These are phyloP conservation scores for Fusarium sp. DNA, from an alignment of 2,329 filamentous ascomycete species.

Conservation along the genomic window DNA sequence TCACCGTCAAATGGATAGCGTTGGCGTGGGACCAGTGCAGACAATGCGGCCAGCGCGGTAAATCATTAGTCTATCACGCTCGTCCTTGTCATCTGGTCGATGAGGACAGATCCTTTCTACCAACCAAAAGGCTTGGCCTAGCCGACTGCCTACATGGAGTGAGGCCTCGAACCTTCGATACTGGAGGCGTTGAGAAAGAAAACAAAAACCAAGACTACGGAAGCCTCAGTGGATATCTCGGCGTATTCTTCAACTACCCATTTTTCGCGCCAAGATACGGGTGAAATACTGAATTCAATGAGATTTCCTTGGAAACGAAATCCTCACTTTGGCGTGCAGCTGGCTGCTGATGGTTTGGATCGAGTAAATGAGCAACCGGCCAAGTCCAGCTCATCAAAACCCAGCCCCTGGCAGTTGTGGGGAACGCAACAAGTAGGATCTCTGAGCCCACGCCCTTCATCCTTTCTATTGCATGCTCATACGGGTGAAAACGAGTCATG, in stretches of 20 bases:
- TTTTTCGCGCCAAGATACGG: not conserved
- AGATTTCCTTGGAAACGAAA: not conserved
- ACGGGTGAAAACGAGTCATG: slow-evolving; percentile 32
- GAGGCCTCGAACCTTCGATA: not conserved
- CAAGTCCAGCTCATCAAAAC: slow-evolving; percentile 20
- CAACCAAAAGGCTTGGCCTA: slow-evolving; percentile 2
- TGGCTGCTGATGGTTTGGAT: slow-evolving; percentile 8
- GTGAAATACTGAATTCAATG: not conserved
- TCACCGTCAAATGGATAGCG: slow-evolving; percentile 14
- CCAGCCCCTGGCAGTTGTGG: slow-evolving; percentile 16
- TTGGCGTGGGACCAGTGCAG: slow-evolving; percentile 25
- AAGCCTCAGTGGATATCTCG: not conserved
- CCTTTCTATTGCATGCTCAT: slow-evolving; percentile 14
- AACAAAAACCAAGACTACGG: not conserved
- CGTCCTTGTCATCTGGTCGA: slow-evolving; percentile 5
- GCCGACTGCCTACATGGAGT: not conserved
- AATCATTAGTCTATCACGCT: slow-evolving; percentile 31
- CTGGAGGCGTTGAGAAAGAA: not conserved
- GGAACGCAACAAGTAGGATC: slow-evolving; percentile 15
- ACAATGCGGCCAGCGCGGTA: slow-evolving; percentile 32
- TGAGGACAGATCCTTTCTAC: slow-evolving; percentile 1
- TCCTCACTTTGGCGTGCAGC: slow-evolving; percentile 19
- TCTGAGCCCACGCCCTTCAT: slow-evolving; percentile 15
- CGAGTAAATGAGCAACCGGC: slow-evolving; percentile 31
- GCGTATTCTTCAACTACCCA: slow-evolving; percentile 10